A percentile compares a stretch with the other conserved stretches of the same genome.
Conservation (phyloP, 176 grass and related monocot genomes). For the Chloris gayana region DNA sequence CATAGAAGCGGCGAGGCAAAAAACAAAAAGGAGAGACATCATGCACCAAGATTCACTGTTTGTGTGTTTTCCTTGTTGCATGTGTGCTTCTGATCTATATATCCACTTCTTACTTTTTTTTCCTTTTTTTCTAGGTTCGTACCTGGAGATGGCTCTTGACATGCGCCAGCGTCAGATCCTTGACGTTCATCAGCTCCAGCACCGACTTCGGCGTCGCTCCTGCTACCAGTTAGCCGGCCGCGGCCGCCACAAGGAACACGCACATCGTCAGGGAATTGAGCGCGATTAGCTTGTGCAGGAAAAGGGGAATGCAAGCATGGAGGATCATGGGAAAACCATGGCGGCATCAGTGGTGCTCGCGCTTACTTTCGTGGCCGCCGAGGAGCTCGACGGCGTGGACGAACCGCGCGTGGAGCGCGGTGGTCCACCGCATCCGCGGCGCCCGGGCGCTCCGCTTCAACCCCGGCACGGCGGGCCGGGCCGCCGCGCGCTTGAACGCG, state of each 20-base stretch:
- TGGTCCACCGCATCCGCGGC: slow-evolving; percentile 96
- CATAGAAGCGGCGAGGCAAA: slow-evolving; percentile 30
- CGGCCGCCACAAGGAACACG: not conserved
- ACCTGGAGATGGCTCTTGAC: slow-evolving; percentile 99
- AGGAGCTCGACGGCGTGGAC: slow-evolving; percentile 96
- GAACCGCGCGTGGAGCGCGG: slow-evolving; percentile 85
- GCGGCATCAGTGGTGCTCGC: not conserved
- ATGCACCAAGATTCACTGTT: slow-evolving; percentile 30
- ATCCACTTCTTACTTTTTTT: not conserved
- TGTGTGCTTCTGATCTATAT: slow-evolving; percentile 3
- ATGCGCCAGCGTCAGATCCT: slow-evolving; percentile 94
- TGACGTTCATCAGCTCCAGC: slow-evolving; percentile 99
- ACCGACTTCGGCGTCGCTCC: slow-evolving; percentile 99
- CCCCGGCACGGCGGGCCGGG: slow-evolving; percentile 20
- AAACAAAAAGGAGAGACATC: slow-evolving; percentile 41
- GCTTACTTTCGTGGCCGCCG: slow-evolving; percentile 96
- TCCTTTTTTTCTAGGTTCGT: not conserved
- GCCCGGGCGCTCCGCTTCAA: slow-evolving; percentile 76
- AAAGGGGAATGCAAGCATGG: slow-evolving; percentile 1
- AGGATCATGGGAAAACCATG: too few relatives aligned
- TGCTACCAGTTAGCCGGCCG: slow-evolving; percentile 4
- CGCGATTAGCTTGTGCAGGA: not conserved
- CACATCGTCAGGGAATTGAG: slow-evolving; percentile 35
- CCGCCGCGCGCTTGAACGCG: slow-evolving; percentile 64
- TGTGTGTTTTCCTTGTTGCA: slow-evolving; percentile 10